Conservation (phyloP, 1,284 basidiomycete genomes). For the Ceratobasidium sp. region DNA sequence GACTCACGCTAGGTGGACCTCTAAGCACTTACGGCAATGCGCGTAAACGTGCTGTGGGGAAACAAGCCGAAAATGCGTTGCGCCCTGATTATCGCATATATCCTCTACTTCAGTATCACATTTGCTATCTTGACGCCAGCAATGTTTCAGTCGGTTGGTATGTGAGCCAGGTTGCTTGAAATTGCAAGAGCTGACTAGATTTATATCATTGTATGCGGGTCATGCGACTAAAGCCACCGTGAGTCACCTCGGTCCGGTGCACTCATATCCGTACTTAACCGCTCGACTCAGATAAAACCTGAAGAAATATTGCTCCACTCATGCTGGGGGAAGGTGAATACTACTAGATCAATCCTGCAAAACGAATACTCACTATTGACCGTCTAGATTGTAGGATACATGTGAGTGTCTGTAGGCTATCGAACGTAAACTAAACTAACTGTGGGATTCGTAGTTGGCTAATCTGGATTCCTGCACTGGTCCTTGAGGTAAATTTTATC, state of each 20-base stretch:
- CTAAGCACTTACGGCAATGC: conserved; percentile 24
- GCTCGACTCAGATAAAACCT: conserved; percentile 3
- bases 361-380: neutral
- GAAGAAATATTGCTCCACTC: conserved; percentile 22
- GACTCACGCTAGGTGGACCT: neutral
- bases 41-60: conserved; percentile 22
- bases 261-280: neutral
- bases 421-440: neutral
- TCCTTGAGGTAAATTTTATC: conserved; percentile 18
- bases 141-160: conserved; percentile 29
- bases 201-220: neutral
- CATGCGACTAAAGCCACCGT: neutral
- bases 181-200: neutral
- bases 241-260: neutral
- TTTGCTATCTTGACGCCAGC: conserved; percentile 27
- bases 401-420: neutral
- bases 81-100: neutral
- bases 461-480: conserved; percentile 27
- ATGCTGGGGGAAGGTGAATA: conserved; percentile 26
- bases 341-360: neutral
- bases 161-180: neutral
- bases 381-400: neutral
- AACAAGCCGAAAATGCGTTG: conserved; percentile 1
- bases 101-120: conserved; percentile 20
- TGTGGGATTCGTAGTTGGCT: conserved; percentile 6